Percentiles rank a stretch among this genome's conserved stretches.
phyloP scores from a whole-genome alignment of 768 basidiomycete species.

The Calocera viscosa region DNA sequence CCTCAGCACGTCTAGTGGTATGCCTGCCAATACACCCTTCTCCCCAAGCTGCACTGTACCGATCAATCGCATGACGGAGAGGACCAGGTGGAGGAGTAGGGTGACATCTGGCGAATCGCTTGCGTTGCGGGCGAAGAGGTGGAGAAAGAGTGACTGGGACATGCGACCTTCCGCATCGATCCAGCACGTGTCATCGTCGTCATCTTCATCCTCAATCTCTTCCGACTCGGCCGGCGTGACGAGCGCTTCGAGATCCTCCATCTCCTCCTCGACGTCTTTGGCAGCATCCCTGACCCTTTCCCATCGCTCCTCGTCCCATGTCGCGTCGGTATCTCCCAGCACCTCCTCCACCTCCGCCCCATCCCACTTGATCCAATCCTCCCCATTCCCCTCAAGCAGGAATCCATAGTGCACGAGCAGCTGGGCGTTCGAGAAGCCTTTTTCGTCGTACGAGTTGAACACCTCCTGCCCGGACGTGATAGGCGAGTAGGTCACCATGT shows the following conservation, averaged over 20 bases:
- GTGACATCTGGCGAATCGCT: neutral
- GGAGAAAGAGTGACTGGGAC: neutral
- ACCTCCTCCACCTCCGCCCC: neutral
- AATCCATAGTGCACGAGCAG: slow-evolving; percentile 64
- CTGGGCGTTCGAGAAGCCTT: slow-evolving; percentile 48
- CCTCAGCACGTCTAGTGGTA: neutral
- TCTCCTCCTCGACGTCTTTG: neutral
- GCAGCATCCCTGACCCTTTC: neutral
- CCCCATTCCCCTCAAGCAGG: slow-evolving; percentile 56
- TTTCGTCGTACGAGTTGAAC: slow-evolving; percentile 65
- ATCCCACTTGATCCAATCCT: slow-evolving; percentile 30
- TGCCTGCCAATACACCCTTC: neutral
- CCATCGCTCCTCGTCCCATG: neutral
- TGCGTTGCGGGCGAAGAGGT: neutral
- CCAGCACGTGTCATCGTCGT: neutral
- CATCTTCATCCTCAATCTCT: neutral
- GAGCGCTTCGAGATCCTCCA: neutral
- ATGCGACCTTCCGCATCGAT: neutral
- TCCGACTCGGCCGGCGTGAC: neutral
- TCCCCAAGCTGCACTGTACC: neutral
- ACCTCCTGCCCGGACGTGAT: slow-evolving; percentile 44
- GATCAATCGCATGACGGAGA: neutral
- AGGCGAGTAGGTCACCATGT: slow-evolving; percentile 53
- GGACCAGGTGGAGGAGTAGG: neutral
- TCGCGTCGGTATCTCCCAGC: neutral